Percentiles rank a stretch among this genome's conserved stretches.
These are phyloP conservation scores for Leccinellum albellum DNA, from an alignment of 768 basidiomycete genomes.

Conservation along the genomic window DNA sequence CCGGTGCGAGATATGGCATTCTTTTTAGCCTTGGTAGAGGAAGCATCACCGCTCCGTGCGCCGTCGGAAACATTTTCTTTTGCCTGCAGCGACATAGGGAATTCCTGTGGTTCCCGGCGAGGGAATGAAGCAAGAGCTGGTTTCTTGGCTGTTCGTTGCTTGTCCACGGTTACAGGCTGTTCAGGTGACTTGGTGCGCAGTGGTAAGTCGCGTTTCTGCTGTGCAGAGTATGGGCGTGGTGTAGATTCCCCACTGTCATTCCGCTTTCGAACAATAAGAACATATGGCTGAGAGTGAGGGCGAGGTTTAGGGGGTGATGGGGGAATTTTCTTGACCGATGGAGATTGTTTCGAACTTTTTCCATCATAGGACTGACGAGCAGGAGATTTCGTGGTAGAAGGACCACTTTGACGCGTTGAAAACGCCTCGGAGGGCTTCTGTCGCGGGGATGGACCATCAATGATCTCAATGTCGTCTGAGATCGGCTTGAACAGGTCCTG, in stretches of 20 bases:
- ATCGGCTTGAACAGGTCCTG: conserved; percentile 22
- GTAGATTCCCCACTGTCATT: conserved; percentile 18
- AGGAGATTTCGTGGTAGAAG: background rate
- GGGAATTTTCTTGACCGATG: background rate
- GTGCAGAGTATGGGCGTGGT: conserved; percentile 5
- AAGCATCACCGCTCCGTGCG: conserved; percentile 6
- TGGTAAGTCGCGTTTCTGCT: conserved; percentile 1
- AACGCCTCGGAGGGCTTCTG: background rate
- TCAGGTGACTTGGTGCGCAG: conserved; percentile 8
- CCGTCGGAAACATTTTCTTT: conserved; percentile 22
- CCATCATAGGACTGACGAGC: background rate
- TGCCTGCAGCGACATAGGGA: conserved; percentile 21
- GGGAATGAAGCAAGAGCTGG: background rate
- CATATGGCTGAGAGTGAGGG: conserved; percentile 16
- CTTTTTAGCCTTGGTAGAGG: conserved; percentile 12
- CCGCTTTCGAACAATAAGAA: background rate
- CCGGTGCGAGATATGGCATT: conserved; percentile 5
- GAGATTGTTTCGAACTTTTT: conserved; percentile 4
- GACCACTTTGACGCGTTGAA: conserved; percentile 5
- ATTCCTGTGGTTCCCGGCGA: conserved; percentile 18
- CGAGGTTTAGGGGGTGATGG: conserved; percentile 6
- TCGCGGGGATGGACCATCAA: background rate
- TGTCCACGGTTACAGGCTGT: background rate
- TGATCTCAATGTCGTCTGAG: conserved; percentile 15
- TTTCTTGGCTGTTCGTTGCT: conserved; percentile 10